phyloP scores from a whole-genome alignment of 2,329 filamentous ascomycete species.

The Diaporthe aspalathi region DNA sequence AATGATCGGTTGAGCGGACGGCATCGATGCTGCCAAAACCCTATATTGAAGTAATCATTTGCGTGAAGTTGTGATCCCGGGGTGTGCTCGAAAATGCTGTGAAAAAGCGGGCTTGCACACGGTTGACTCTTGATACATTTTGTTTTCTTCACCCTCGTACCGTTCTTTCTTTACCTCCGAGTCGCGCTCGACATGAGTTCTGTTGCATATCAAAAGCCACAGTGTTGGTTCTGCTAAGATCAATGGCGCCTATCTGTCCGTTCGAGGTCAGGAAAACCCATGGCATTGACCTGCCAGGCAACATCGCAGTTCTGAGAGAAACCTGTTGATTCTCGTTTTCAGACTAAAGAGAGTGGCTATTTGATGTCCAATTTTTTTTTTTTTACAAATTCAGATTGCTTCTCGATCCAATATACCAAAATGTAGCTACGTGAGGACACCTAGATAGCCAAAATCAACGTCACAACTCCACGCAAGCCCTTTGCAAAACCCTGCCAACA shows the following conservation, averaged over 20 bases:
- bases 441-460: slow-evolving; percentile 9
- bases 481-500: slow-evolving; percentile 27
- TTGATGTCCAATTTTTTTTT: slow-evolving; percentile 1
- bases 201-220: neutral
- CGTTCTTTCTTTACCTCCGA: neutral
- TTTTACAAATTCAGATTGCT: slow-evolving; percentile 14
- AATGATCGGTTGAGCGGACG: too few relatives aligned
- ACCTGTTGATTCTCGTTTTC: too few relatives aligned
- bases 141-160: too few relatives aligned
- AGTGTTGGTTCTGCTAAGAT: neutral
- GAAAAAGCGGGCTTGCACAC: too few relatives aligned
- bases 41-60: too few relatives aligned
- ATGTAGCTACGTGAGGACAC: slow-evolving; percentile 19
- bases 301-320: neutral
- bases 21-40: neutral
- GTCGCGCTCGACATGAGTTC: neutral
- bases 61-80: neutral
- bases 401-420: slow-evolving; percentile 25
- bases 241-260: neutral
- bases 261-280: too few relatives aligned
- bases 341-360: neutral
- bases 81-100: neutral
- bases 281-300: neutral
- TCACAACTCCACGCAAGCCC: slow-evolving; percentile 31
- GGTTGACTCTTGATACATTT: too few relatives aligned